phyloP scores from a whole-genome alignment of 2,329 filamentous ascomycete genomes.

The Fusarium sp. region DNA sequence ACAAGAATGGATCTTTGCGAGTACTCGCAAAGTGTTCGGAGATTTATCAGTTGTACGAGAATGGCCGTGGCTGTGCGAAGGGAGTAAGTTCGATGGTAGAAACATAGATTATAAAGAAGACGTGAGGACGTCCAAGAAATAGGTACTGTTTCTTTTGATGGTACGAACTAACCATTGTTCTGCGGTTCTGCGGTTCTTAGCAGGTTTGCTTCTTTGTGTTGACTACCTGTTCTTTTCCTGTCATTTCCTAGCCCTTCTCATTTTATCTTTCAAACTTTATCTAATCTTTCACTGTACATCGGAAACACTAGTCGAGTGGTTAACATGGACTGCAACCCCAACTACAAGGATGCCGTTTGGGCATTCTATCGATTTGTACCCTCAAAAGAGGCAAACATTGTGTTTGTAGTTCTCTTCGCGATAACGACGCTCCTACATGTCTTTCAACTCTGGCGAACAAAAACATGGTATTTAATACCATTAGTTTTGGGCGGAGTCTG shows the following conservation, averaged over 20 bases:
- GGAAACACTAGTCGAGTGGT: not conserved
- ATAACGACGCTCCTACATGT: conserved; percentile 35
- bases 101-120: not conserved
- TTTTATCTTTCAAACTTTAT: not conserved
- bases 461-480: conserved; percentile 42
- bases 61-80: not conserved
- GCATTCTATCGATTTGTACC: conserved; percentile 40
- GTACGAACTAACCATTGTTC: not conserved
- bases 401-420: conserved; percentile 39
- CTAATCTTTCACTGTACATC: not conserved
- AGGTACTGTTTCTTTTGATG: not conserved
- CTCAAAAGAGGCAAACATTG: conserved; percentile 33
- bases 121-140: not conserved
- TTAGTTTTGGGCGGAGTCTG: conserved; percentile 37
- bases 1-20: not conserved
- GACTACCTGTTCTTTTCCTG: not conserved
- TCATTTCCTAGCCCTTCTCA: not conserved
- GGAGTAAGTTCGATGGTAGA: not conserved
- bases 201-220: not conserved
- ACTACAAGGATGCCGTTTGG: conserved; percentile 39
- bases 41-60: not conserved
- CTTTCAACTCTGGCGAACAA: conserved; percentile 38
- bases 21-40: not conserved
- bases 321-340: conserved; percentile 32
- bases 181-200: no score